Conservation (phyloP, 805 yeast genomes). For the Candida verbasci region DNA sequence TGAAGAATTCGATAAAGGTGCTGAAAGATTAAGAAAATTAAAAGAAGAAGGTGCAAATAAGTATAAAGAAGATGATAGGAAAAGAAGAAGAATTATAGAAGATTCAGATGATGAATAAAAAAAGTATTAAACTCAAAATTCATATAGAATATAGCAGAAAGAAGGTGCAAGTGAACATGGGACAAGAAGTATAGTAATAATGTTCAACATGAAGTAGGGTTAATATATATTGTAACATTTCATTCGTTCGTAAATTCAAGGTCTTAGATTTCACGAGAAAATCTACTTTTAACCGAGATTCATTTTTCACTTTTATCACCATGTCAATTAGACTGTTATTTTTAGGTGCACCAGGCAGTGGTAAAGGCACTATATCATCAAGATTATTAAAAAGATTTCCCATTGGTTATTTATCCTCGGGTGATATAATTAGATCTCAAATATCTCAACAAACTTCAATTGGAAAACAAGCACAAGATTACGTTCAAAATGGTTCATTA, state of each 20-base stretch:
- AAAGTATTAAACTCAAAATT: too few relatives aligned
- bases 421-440: constrained; percentile 74
- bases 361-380: constrained; percentile 86
- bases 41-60: constrained; percentile 54
- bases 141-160: not conserved
- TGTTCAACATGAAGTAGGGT: too few relatives aligned
- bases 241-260: too few relatives aligned
- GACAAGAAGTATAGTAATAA: too few relatives aligned
- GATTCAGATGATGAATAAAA: constrained; percentile 46
- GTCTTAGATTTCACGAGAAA: too few relatives aligned
- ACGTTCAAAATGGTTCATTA: constrained; percentile 60
- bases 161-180: too few relatives aligned
- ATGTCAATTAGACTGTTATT: constrained; percentile 43
- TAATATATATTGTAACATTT: too few relatives aligned
- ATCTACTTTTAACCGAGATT: too few relatives aligned
- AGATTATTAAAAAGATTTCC: constrained; percentile 54
- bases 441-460: constrained; percentile 49
- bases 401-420: constrained; percentile 68
- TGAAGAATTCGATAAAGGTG: constrained; percentile 46
- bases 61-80: constrained; percentile 40
- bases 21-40: constrained; percentile 52
- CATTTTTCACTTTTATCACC: too few relatives aligned
- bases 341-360: constrained; percentile 94
- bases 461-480: constrained; percentile 53
- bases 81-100: constrained; percentile 45